Evolutionary conservation across 768 basidiomycete species (phyloP), one percentile per base, ranked within the genome.

Genomic region (Lactarius hatsudake): DNA sequence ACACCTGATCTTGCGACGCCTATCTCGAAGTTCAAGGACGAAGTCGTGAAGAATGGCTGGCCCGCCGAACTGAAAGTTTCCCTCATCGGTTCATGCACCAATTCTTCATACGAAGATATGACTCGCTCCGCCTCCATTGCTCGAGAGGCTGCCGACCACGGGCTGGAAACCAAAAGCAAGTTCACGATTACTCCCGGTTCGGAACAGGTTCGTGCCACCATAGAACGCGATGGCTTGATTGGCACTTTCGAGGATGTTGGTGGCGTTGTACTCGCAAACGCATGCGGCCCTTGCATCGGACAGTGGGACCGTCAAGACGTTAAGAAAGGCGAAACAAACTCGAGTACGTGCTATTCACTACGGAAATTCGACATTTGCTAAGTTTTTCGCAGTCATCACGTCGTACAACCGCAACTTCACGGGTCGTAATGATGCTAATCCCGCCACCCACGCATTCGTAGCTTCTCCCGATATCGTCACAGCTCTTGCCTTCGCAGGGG

Each of bases 351-450:
- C 23, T 23, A 40, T 28, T 32, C 23, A 5, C 57, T 8, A 9
- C 18, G 15, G 48, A 60, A 20, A 20, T 10, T 32, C 7, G 20
- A 42, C 18, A 18, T 53, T 15, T 59, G 40, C 54, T 58, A 3
- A 69, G 54, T 2, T 42, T 4, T 60, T 54, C 57, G 10, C 57
- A 94, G 92, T 98, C 83, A 93, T 99, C 80, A 96, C 96, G 61
- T 98, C 96, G 23, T 99, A 99, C 87, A 99, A 99, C 88, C 96
- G 97, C 78, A 99, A 99, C 89, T 99, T 99, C 83, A 98, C 97
- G 72, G 97, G 96, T 65, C 94, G 97, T 76, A 99, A 99, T 79
- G 97, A 98, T 74, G 96, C 97, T 73, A 98, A 99, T 87, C 95
- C 96, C 26, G 95, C 95, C 69, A 99, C 97, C 38, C 97, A 98